Evolutionary conservation across 2,329 filamentous ascomycete genomes (phyloP).

Genomic region (Colletotrichum viniferum): DNA sequence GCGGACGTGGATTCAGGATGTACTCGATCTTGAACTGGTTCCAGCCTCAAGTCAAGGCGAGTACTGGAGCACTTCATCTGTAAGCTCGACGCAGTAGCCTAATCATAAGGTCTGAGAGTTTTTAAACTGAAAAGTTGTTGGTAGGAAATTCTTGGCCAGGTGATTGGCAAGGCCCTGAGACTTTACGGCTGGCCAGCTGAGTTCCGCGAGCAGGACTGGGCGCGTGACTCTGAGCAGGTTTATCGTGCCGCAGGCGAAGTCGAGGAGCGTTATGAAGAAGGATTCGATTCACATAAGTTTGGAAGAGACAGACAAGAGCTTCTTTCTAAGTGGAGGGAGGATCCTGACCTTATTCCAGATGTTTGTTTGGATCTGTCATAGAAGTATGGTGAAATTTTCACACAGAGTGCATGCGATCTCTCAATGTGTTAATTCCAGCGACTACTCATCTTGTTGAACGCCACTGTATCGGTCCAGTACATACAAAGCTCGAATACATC

Average conservation of each 20-base stretch:
- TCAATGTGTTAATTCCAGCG: neutral
- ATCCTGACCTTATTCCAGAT: neutral
- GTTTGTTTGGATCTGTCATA: neutral
- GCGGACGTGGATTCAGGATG: neutral
- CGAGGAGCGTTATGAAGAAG: neutral
- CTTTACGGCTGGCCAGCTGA: neutral
- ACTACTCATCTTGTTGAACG: neutral
- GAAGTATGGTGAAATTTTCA: neutral
- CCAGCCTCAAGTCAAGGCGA: neutral
- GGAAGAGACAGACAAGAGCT: neutral
- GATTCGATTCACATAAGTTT: neutral
- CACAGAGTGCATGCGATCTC: neutral
- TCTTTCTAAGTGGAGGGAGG: neutral
- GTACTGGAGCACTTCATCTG: neutral
- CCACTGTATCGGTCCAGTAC: neutral
- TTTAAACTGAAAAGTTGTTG: neutral
- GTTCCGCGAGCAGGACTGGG: constrained; percentile 6
- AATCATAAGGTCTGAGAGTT: fast-evolving
- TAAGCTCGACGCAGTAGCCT: neutral
- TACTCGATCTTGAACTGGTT: neutral
- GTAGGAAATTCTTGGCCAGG: neutral
- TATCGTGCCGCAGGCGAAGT: neutral
- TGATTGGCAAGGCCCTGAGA: neutral
- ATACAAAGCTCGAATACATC: neutral
- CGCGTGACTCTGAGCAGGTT: neutral